Conservation (phyloP, 1,284 basidiomycete species). For the Cystobasidium sp. region DNA sequence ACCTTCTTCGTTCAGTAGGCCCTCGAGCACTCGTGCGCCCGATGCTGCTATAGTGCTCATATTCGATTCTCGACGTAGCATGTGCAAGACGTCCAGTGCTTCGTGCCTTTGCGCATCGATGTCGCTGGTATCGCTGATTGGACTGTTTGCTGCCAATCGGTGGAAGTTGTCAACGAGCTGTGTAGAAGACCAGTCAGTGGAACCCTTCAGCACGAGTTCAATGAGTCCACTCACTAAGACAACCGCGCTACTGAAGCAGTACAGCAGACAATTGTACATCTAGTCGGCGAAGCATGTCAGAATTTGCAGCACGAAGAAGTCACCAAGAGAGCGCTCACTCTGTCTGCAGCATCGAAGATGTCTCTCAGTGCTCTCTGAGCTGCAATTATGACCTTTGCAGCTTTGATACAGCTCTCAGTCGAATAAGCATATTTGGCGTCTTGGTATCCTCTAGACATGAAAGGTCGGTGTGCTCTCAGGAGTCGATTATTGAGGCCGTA, state of each 20-base stretch:
- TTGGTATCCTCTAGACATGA: conserved; percentile 40
- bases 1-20: conserved; percentile 41
- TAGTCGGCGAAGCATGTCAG: conserved; percentile 23
- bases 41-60: conserved; percentile 38
- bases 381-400: conserved; percentile 43
- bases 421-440: conserved; percentile 42
- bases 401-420: conserved; percentile 43
- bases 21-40: conserved; percentile 35
- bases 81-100: conserved; percentile 32
- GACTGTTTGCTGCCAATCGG: conserved; percentile 13
- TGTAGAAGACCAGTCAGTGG: neutral
- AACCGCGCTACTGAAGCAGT: conserved; percentile 44
- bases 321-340: conserved; percentile 6
- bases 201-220: neutral
- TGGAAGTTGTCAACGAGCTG: conserved; percentile 44
- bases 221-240: conserved; percentile 17
- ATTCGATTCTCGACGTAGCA: conserved; percentile 29
- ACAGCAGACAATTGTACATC: conserved; percentile 44
- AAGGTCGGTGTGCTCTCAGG: conserved; percentile 42
- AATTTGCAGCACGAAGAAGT: neutral
- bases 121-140: conserved; percentile 22
- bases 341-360: conserved; percentile 43
- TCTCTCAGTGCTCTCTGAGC: conserved; percentile 38
- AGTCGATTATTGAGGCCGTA: conserved; percentile 45
- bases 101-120: conserved; percentile 43